Base-by-base conservation (phyloP, 2,329 filamentous ascomycete genomes). In the Hypoxylon sp. region DNA sequence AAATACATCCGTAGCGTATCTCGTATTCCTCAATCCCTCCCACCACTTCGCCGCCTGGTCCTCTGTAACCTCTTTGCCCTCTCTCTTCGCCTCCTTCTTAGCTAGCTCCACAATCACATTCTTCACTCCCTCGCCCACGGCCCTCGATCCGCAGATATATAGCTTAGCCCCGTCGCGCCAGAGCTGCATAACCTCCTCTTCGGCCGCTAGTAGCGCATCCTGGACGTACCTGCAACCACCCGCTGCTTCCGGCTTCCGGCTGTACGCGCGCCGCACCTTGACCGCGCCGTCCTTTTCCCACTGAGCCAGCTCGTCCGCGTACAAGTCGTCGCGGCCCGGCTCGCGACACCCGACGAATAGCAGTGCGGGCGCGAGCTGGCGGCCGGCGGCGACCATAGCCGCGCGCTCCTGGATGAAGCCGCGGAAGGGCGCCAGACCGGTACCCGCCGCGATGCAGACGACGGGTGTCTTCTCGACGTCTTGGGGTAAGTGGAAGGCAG, bases 231-330 rank as follows among this genome's bases (percentile, higher is more conserved):
- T 78, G 69, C 79, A 87, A 0, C 85, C 87, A 5, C 83, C 78
- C 0, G 84, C 56, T 78, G 31, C 77, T 4, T 83, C 81, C 0
- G 77, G 65, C 0, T 75, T 74, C 0, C 84, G 80, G 53, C 86
- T 90, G 75, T 86, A 93, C 0, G 91, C 89, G 69, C 87, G 84
- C 0, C 84, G 82, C 0, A 93, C 83, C 1, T 85, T 82, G 0
- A 93, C 89, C 0, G 85, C 89, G 2, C 91, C 91, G 0, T 83
- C 75, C 0, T 75, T 68, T 73, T 89, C 84, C 91, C 91, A 94
- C 5, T 75, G 76, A 13, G 84, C 83, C 3, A 92, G 78, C 68
- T 89, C 86, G 0, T 86, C 84, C 0, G 83, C 79, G 78, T 92
- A 92, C 0, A 92, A 74, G 44, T 88, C 83, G 70, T 92, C 90